These are phyloP conservation scores for Oryza officinalis DNA, from an alignment of 176 grass and related monocot genomes.

Conservation along the genomic window DNA sequence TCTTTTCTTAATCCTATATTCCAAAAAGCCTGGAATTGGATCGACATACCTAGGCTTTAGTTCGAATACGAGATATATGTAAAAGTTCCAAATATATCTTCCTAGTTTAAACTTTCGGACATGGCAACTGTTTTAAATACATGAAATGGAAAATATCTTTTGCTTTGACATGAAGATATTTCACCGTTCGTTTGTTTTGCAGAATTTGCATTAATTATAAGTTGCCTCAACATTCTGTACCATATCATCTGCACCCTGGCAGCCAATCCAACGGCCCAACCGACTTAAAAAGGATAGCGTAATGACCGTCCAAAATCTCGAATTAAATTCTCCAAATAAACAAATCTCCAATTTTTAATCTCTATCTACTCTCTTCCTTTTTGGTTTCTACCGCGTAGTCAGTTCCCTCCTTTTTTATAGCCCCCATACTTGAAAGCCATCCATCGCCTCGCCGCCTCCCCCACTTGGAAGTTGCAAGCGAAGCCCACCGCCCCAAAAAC, in stretches of 20 bases:
- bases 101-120: neutral
- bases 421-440: neutral
- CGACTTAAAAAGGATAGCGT: neutral
- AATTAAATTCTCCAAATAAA: neutral
- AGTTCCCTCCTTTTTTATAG: slow-evolving; percentile 31
- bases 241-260: neutral
- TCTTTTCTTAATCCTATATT: no score
- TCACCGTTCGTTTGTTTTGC: neutral
- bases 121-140: neutral
- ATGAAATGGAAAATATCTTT: neutral
- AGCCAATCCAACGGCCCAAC: neutral
- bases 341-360: neutral
- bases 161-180: neutral
- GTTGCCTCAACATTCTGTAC: neutral
- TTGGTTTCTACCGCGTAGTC: neutral
- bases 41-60: no score
- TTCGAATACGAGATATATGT: neutral
- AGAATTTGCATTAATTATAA: neutral
- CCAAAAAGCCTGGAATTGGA: no score
- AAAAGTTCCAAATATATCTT: neutral
- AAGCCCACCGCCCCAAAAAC: slow-evolving; percentile 29
- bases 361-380: neutral
- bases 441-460: neutral
- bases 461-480: neutral
- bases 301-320: neutral